These are phyloP conservation scores for Hypomyces perniciosus DNA, from an alignment of 2,329 filamentous ascomycete genomes.

Conservation along the genomic window DNA sequence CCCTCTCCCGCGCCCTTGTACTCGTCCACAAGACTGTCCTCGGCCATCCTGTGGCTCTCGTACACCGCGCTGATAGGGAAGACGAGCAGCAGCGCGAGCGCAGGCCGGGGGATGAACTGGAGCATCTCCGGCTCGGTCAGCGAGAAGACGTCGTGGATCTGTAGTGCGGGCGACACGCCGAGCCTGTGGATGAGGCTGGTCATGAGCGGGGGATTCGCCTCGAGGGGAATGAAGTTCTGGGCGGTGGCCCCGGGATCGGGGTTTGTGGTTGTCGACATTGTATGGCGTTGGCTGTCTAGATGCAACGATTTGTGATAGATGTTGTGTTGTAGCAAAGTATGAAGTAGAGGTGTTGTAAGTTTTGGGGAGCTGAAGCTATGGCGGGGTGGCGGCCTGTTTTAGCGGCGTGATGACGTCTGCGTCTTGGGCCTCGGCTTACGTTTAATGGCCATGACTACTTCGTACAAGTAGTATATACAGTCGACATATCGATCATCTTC, in stretches of 20 bases:
- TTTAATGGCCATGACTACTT: too few species aligned
- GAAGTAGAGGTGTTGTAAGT: too few species aligned
- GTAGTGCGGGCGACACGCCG: constrained; percentile 69
- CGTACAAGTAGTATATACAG: too few species aligned
- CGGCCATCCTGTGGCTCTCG: constrained; percentile 66
- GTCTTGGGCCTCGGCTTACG: too few species aligned
- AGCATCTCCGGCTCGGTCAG: constrained; percentile 81
- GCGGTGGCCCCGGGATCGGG: constrained; percentile 34
- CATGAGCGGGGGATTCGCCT: constrained; percentile 84
- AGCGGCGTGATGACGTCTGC: too few species aligned
- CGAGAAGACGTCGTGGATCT: constrained; percentile 87
- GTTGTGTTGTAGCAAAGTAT: too few species aligned
- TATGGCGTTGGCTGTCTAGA: neutral
- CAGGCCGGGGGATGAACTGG: constrained; percentile 80
- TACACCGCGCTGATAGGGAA: constrained; percentile 80
- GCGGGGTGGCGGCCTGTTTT: too few species aligned
- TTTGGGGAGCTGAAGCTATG: too few species aligned
- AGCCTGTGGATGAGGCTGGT: constrained; percentile 74
- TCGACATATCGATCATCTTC: too few species aligned
- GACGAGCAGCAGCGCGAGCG: constrained; percentile 82
- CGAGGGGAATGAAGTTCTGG: constrained; percentile 53
- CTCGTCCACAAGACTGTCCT: constrained; percentile 58
- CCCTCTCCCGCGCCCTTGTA: constrained; percentile 62
- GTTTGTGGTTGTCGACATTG: constrained; percentile 31
- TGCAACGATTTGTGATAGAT: neutral